Percentiles rank a stretch among this genome's conserved stretches.
Evolutionary conservation across 169 alveolate genomes (phyloP).

Genomic region (Eimeria falciformis): DNA sequence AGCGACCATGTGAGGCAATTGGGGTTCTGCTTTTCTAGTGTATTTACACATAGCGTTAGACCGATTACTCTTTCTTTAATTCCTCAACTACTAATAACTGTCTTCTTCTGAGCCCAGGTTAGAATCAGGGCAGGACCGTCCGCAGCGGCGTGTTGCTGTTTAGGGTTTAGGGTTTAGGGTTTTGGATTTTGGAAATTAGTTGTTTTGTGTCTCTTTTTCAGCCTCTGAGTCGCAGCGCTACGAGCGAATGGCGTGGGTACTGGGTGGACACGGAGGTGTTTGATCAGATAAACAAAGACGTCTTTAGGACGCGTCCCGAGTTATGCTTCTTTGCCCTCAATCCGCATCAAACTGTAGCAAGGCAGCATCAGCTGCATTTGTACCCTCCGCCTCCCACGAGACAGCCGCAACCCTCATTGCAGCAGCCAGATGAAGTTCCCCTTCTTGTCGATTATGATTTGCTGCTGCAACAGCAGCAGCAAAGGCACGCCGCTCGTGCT

Average conservation of each 20-base stretch:
- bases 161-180: background rate
- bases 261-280: slow-evolving; percentile 78
- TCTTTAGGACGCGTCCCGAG: slow-evolving; percentile 81
- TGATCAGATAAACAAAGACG: slow-evolving; percentile 80
- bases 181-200: too few relatives aligned
- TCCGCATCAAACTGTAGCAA: slow-evolving; percentile 30
- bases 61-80: too few relatives aligned
- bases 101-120: too few relatives aligned
- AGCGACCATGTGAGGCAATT: slow-evolving; percentile 10
- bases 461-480: slow-evolving; percentile 57
- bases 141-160: too few relatives aligned
- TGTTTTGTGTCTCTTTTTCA: slow-evolving; percentile 11
- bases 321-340: slow-evolving; percentile 71
- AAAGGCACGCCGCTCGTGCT: background rate
- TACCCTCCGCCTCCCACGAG: slow-evolving; percentile 50
- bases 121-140: too few relatives aligned
- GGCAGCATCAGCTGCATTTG: slow-evolving; percentile 71
- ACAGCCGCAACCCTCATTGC: slow-evolving; percentile 32
- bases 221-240: slow-evolving; percentile 73
- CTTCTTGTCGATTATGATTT: slow-evolving; percentile 47
- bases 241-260: slow-evolving; percentile 78
- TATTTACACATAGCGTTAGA: background rate
- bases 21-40: background rate
- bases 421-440: background rate
- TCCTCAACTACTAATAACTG: too few relatives aligned